Conservation (phyloP, 2,329 filamentous ascomycete genomes). For the Macrophomina pseudophaseolina region DNA sequence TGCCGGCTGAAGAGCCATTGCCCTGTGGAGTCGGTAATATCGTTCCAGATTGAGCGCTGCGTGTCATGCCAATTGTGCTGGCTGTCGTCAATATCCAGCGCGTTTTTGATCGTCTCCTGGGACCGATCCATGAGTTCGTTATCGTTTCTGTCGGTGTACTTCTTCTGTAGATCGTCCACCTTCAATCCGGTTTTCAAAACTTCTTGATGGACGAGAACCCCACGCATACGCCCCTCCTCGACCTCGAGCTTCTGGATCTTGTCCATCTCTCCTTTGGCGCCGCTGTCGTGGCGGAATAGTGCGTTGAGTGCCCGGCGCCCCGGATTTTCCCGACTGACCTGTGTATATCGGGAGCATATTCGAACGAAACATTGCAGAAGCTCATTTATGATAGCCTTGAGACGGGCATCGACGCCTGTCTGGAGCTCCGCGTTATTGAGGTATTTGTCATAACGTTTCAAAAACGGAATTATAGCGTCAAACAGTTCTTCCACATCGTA, state of each 20-base stretch:
- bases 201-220: not conserved
- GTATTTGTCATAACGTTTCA: not conserved
- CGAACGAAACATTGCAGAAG: not conserved
- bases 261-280: not conserved
- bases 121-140: not conserved
- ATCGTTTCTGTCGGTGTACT: not conserved
- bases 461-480: not conserved
- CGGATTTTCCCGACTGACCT: not conserved
- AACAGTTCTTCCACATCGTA: not conserved
- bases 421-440: not conserved
- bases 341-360: not conserved
- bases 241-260: not conserved
- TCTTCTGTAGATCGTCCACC: not conserved
- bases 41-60: not conserved
- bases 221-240: not conserved
- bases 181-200: not conserved
- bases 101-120: not conserved
- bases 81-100: not conserved
- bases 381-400: not conserved
- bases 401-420: not conserved
- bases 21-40: not conserved
- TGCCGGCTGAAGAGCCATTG: not conserved
- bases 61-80: slow-evolving; percentile 2
- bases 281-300: not conserved
- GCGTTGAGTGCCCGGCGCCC: not conserved